Percentiles rank a stretch among this genome's conserved stretches.
phyloP scores from a whole-genome alignment of 1,284 basidiomycete species.

The Tylopilus orsonianus region DNA sequence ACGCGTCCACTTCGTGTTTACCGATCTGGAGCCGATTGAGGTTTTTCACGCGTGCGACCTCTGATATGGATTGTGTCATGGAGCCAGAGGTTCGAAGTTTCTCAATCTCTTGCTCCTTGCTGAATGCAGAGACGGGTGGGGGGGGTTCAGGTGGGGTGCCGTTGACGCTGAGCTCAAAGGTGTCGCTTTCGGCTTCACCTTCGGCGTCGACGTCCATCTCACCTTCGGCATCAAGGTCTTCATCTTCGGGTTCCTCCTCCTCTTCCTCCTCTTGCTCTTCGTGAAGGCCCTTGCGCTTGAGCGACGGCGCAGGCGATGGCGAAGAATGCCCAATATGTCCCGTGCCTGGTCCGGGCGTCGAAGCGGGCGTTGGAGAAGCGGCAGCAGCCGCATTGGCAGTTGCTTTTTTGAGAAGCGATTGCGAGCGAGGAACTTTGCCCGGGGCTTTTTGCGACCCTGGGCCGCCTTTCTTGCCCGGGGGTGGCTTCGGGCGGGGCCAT shows the following conservation, averaged over 20 bases:
- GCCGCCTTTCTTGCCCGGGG: conserved; percentile 54
- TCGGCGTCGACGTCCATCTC: conserved; percentile 50
- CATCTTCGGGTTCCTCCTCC: conserved; percentile 56
- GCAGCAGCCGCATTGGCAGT: conserved; percentile 66
- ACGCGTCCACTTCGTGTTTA: conserved; percentile 93
- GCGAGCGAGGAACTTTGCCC: conserved; percentile 56
- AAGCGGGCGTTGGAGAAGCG: conserved; percentile 50
- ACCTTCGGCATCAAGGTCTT: conserved; percentile 56
- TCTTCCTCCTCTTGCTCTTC: conserved; percentile 60
- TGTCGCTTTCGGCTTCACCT: conserved; percentile 52
- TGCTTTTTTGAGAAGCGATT: conserved; percentile 71
- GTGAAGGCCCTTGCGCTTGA: conserved; percentile 65
- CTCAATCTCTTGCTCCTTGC: conserved; percentile 98
- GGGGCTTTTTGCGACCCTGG: conserved; percentile 50
- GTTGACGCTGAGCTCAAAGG: conserved; percentile 51
- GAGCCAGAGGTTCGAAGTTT: conserved; percentile 96
- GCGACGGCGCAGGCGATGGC: conserved; percentile 52
- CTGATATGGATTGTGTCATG: conserved; percentile 98
- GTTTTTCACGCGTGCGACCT: conserved; percentile 98
- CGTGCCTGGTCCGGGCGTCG: conserved; percentile 46
- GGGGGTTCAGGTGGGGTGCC: conserved; percentile 44
- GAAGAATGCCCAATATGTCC: conserved; percentile 50
- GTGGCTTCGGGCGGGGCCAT: conserved; percentile 89
- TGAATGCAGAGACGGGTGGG: conserved; percentile 58
- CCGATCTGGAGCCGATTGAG: conserved; percentile 97